Evolutionary conservation across 306 rosid genomes (phyloP).

Genomic region (Begonia fuchsioides): DNA sequence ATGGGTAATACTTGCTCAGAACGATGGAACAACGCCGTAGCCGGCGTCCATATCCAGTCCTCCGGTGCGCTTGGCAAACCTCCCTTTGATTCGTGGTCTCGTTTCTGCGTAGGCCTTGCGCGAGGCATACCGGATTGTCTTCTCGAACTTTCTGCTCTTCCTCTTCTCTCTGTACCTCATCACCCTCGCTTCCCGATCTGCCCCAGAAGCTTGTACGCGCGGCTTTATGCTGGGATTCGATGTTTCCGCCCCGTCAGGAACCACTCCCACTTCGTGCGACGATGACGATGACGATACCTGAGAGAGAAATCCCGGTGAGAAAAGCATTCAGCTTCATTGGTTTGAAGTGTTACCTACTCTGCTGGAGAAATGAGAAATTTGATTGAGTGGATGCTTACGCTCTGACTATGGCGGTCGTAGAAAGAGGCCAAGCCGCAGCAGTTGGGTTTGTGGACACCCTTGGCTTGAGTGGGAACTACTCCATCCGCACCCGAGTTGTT

Average conservation of each 20-base stretch:
- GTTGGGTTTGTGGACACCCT: slow-evolving; percentile 17
- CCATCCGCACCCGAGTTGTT: slow-evolving; percentile 58
- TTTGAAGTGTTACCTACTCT: too few relatives aligned
- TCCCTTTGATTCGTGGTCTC: slow-evolving; percentile 87
- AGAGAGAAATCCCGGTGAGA: neutral
- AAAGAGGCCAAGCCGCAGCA: slow-evolving; percentile 33
- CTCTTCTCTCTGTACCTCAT: slow-evolving; percentile 96
- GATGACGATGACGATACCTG: slow-evolving; percentile 92
- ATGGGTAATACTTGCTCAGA: slow-evolving; percentile 12
- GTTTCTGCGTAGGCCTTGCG: slow-evolving; percentile 92
- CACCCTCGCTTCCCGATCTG: slow-evolving; percentile 83
- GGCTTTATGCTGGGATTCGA: slow-evolving; percentile 33
- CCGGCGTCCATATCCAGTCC: slow-evolving; percentile 35
- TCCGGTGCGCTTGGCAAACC: slow-evolving; percentile 79
- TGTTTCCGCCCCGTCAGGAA: slow-evolving; percentile 59
- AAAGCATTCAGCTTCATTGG: too few relatives aligned
- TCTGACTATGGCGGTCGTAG: slow-evolving; percentile 47
- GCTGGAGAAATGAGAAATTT: too few relatives aligned
- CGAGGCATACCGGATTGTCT: slow-evolving; percentile 91
- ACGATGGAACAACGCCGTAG: slow-evolving; percentile 82
- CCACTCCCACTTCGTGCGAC: slow-evolving; percentile 69
- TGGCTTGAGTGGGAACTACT: slow-evolving; percentile 64
- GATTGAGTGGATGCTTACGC: slow-evolving; percentile 33
- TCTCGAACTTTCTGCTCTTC: slow-evolving; percentile 91
- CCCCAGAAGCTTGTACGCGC: slow-evolving; percentile 44